Percentiles rank a stretch among this genome's conserved stretches.
Conservation (phyloP, 164 flowering plant species). For the Annona squamosa region DNA sequence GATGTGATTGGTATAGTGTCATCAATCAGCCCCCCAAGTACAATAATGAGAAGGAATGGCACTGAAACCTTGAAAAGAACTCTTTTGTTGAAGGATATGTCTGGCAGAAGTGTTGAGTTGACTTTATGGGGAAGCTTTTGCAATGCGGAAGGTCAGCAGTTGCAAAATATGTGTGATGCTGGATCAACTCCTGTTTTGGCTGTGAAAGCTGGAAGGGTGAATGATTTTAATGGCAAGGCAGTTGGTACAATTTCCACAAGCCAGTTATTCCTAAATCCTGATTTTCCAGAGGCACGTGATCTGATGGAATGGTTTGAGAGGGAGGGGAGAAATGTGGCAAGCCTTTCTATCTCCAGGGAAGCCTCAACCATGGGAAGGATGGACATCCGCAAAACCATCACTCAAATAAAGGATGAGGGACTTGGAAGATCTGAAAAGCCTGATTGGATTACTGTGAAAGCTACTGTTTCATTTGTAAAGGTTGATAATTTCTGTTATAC, state of each 20-base stretch:
- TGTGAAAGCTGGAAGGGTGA: conserved; percentile 73
- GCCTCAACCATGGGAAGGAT: conserved; percentile 25
- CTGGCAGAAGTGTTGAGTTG: conserved; percentile 87
- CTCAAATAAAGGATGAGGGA: conserved; percentile 87
- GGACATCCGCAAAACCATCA: conserved; percentile 62
- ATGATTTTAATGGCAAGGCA: conserved; percentile 81
- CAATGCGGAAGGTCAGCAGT: conserved; percentile 73
- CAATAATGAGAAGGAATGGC: conserved; percentile 84
- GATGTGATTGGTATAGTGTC: conserved; percentile 87
- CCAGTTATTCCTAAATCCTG: conserved; percentile 78
- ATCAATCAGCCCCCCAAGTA: conserved; percentile 53
- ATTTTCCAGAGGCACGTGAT: conserved; percentile 56
- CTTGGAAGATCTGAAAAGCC: conserved; percentile 95
- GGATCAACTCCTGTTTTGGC: conserved; percentile 84
- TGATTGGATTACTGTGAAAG: conserved; percentile 83
- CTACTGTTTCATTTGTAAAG: conserved; percentile 53
- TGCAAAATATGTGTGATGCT: conserved; percentile 71
- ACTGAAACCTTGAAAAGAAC: conserved; percentile 70
- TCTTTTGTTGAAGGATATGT: conserved; percentile 86
- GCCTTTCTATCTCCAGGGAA: conserved; percentile 73
- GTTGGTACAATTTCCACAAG: conserved; percentile 66
- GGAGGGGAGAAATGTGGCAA: conserved; percentile 53
- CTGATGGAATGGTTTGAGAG: conserved; percentile 69
- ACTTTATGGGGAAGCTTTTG: conserved; percentile 92
- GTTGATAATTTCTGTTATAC: conserved; percentile 80